Evolutionary conservation across 352 stramenopile genomes (phyloP).

Genomic region (Phytophthora syringae): DNA sequence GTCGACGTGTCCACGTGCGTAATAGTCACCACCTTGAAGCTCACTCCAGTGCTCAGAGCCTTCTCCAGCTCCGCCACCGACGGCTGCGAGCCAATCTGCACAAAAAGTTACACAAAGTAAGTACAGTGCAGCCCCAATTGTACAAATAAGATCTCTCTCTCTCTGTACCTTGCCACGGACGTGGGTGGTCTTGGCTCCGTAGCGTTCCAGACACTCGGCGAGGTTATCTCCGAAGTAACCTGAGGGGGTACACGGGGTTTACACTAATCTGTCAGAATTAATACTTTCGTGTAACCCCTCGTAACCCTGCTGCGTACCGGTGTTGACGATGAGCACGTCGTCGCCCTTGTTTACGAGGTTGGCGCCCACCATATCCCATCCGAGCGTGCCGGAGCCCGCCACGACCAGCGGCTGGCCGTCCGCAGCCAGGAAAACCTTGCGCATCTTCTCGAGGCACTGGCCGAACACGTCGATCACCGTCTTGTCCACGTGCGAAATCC

Average conservation of each 20-base stretch:
- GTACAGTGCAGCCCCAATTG: background rate
- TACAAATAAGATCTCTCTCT: background rate
- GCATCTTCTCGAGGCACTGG: constrained; percentile 83
- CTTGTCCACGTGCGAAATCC: constrained; percentile 85
- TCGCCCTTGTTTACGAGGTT: constrained; percentile 74
- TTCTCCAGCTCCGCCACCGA: constrained; percentile 55
- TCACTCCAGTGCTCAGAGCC: constrained; percentile 41
- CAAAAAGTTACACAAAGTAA: constrained; percentile 3
- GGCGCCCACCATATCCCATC: constrained; percentile 85
- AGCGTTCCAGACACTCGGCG: constrained; percentile 69
- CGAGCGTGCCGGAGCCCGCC: constrained; percentile 68
- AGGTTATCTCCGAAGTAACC: constrained; percentile 84
- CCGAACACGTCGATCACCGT: constrained; percentile 78
- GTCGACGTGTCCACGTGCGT: constrained; percentile 85
- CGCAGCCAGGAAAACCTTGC: constrained; percentile 73
- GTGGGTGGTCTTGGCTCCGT: constrained; percentile 70
- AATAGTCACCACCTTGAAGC: constrained; percentile 77
- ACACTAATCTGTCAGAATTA: no score
- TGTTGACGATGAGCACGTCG: constrained; percentile 76
- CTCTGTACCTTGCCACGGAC: constrained; percentile 51
- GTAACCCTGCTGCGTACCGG: constrained; percentile 37
- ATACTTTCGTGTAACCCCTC: no score
- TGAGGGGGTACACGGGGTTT: no score
- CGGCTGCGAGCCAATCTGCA: constrained; percentile 62
- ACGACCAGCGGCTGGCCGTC: constrained; percentile 79